These are phyloP conservation scores for Jatropha podagrica DNA, from an alignment of 441 rosid genomes.

Conservation along the genomic window DNA sequence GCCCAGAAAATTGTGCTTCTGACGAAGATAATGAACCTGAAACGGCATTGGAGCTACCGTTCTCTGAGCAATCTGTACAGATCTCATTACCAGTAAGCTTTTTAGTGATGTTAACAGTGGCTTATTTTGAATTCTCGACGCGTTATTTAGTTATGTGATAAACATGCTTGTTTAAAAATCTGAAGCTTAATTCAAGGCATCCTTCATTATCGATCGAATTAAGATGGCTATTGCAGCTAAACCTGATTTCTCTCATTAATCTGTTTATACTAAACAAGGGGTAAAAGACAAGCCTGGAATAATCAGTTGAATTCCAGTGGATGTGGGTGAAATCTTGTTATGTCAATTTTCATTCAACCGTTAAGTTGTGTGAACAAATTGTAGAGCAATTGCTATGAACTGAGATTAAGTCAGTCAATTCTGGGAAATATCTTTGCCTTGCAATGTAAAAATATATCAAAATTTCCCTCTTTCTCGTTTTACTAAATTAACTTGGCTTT, in stretches of 20 bases:
- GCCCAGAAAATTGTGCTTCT: constrained; percentile 24
- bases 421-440: background rate
- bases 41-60: constrained; percentile 33
- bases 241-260: no score
- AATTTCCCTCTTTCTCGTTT: background rate
- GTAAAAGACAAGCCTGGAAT: no score
- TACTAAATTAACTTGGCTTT: background rate
- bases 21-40: constrained; percentile 41
- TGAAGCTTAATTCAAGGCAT: background rate
- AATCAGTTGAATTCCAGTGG: background rate
- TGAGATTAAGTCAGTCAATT: background rate
- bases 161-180: background rate
- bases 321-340: background rate
- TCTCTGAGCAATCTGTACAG: constrained; percentile 32
- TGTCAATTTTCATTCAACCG: background rate
- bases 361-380: background rate
- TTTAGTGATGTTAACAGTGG: background rate
- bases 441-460: no score
- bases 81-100: constrained; percentile 41
- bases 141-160: background rate
- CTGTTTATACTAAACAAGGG: no score
- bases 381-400: background rate
- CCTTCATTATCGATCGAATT: background rate
- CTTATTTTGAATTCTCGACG: background rate
- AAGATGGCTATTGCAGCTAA: background rate